A percentile compares a stretch with the other conserved stretches of the same genome.
Conservation (phyloP, 1,139 yeast genomes). For the Geotrichum histeridarum region DNA sequence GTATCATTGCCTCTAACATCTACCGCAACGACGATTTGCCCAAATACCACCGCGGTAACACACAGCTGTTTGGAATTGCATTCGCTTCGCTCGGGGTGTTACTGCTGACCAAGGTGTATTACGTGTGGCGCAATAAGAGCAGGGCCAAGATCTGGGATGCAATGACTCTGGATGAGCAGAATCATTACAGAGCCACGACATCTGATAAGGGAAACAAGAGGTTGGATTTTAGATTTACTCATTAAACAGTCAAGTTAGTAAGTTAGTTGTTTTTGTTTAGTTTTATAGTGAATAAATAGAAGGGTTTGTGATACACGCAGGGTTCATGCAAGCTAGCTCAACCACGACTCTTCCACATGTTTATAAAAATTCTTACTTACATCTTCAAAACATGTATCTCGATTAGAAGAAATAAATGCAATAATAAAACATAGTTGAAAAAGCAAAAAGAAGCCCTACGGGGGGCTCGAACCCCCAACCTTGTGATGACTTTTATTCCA, state of each 20-base stretch:
- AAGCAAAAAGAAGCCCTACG: too few species aligned
- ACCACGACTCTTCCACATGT: too few species aligned
- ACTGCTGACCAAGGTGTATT: slow-evolving; percentile 36
- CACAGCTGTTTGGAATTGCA: slow-evolving; percentile 41
- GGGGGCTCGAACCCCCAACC: too few species aligned
- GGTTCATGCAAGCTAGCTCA: neutral
- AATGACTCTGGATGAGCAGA: slow-evolving; percentile 47
- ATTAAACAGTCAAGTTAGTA: slow-evolving; percentile 16
- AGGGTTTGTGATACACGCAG: too few species aligned
- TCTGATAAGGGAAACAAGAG: slow-evolving; percentile 52
- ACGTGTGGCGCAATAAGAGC: slow-evolving; percentile 45
- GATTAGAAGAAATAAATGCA: too few species aligned
- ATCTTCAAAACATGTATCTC: too few species aligned
- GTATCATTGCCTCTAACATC: slow-evolving; percentile 47
- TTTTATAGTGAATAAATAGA: neutral
- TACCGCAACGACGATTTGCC: slow-evolving; percentile 56
- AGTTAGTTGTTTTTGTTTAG: neutral
- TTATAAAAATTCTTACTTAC: too few species aligned
- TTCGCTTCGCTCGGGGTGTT: slow-evolving; percentile 28
- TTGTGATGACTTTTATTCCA: too few species aligned
- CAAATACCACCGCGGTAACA: slow-evolving; percentile 51
- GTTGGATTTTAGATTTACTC: slow-evolving; percentile 47
- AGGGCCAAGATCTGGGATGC: slow-evolving; percentile 47
- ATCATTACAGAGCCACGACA: slow-evolving; percentile 42
- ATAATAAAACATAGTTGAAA: too few species aligned